A percentile compares a stretch with the other conserved stretches of the same genome.
These are phyloP conservation scores for Saturnispora ahearnii DNA, from an alignment of 805 yeast species.

Conservation along the genomic window DNA sequence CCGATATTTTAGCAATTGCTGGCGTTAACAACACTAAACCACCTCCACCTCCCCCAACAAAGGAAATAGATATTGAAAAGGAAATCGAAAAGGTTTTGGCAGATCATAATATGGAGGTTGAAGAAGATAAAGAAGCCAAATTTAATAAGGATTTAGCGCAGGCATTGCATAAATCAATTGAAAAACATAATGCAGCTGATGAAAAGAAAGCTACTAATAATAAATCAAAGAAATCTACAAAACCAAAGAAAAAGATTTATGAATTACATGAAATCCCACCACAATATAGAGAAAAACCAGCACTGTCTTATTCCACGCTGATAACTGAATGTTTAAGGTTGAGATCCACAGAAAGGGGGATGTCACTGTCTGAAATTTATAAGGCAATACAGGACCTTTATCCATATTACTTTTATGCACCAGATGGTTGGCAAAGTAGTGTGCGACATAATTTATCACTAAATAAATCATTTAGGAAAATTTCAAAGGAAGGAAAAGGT, in stretches of 20 bases:
- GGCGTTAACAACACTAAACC: not conserved
- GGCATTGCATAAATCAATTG: constrained; percentile 12
- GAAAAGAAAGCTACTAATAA: constrained; percentile 16
- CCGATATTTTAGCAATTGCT: constrained; percentile 2
- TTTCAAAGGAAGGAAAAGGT: constrained; percentile 82
- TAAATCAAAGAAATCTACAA: constrained; percentile 37
- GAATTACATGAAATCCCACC: constrained; percentile 81
- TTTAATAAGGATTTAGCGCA: constrained; percentile 16
- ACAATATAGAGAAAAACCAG: constrained; percentile 78
- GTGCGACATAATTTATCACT: constrained; percentile 84
- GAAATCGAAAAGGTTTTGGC: constrained; percentile 17
- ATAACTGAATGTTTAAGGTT: constrained; percentile 71
- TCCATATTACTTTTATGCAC: constrained; percentile 89
- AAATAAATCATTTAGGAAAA: constrained; percentile 76
- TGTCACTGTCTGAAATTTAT: constrained; percentile 77
- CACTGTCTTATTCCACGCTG: constrained; percentile 68
- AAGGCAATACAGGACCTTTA: constrained; percentile 78
- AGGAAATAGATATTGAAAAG: constrained; percentile 12
- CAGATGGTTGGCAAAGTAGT: constrained; percentile 96
- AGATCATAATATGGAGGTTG: constrained; percentile 16
- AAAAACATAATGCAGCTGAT: constrained; percentile 12
- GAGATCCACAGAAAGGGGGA: constrained; percentile 58
- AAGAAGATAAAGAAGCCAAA: constrained; percentile 9
- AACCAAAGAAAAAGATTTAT: constrained; percentile 56
- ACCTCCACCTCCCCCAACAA: not conserved